Percentiles rank a stretch among this genome's conserved stretches.
Conservation (phyloP, 192 early-diverging fungal genomes). For the Oehlia diaphana region DNA sequence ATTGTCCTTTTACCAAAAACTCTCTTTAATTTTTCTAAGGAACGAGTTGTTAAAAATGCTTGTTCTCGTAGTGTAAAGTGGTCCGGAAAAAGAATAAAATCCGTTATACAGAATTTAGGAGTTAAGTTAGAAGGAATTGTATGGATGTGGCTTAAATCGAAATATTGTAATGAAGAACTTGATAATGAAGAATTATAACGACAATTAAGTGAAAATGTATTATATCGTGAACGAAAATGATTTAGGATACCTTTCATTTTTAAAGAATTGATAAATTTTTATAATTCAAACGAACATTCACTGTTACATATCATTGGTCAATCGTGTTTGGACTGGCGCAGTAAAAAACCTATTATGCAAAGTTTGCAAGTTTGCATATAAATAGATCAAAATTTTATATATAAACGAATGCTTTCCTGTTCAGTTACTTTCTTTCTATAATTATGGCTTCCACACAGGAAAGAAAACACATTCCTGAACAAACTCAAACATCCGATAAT, state of each 20-base stretch:
- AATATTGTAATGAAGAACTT: background rate
- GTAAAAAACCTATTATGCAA: no score
- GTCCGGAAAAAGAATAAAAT: conserved; percentile 48
- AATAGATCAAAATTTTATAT: no score
- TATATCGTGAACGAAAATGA: background rate
- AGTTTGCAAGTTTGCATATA: no score
- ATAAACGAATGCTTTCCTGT: no score
- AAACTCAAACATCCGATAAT: background rate
- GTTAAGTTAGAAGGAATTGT: background rate
- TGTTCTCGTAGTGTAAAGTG: conserved; percentile 45
- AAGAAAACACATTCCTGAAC: background rate
- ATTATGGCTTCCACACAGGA: background rate
- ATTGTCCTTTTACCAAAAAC: conserved; percentile 41
- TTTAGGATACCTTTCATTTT: no score
- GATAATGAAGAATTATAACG: background rate
- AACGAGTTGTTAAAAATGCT: conserved; percentile 36
- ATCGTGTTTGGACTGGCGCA: no score
- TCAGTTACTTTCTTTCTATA: background rate
- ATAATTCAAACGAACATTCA: no score
- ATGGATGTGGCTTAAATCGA: background rate
- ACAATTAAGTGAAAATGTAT: background rate
- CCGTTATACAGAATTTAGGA: conserved; percentile 11
- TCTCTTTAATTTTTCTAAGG: conserved; percentile 48
- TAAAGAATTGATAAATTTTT: no score
- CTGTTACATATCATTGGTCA: no score